phyloP scores from a whole-genome alignment of 768 basidiomycete genomes.

The Amanita molliuscula region DNA sequence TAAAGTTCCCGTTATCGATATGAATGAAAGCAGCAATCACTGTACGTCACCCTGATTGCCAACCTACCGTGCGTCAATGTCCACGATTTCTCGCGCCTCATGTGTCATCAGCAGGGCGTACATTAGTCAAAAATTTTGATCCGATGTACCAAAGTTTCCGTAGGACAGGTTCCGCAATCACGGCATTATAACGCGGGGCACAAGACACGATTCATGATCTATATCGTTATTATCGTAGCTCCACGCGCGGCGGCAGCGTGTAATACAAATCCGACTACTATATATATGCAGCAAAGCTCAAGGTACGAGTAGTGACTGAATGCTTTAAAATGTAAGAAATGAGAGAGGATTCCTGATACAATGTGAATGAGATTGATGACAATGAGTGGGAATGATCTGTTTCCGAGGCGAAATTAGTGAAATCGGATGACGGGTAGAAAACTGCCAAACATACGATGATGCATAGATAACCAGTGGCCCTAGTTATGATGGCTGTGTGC shows the following conservation, averaged over 20 bases:
- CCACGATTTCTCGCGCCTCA: neutral
- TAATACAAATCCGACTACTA: conserved; percentile 1
- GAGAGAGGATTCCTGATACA: neutral
- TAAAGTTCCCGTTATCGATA: conserved; percentile 2
- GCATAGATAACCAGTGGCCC: neutral
- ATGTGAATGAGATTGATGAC: neutral
- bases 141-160: neutral
- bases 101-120: neutral
- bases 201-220: neutral
- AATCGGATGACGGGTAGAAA: neutral
- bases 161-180: neutral
- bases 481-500: neutral
- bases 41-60: neutral
- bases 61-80: neutral
- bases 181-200: neutral
- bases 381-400: neutral
- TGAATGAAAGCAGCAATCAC: neutral
- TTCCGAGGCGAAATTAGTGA: neutral
- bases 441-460: neutral
- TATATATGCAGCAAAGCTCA: neutral
- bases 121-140: neutral
- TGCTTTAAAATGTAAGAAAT: neutral
- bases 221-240: neutral
- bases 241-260: neutral
- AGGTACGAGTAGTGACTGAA: neutral